Base-by-base conservation (phyloP, 257 asterid genomes). In the Nyctanthes arbortristis region DNA sequence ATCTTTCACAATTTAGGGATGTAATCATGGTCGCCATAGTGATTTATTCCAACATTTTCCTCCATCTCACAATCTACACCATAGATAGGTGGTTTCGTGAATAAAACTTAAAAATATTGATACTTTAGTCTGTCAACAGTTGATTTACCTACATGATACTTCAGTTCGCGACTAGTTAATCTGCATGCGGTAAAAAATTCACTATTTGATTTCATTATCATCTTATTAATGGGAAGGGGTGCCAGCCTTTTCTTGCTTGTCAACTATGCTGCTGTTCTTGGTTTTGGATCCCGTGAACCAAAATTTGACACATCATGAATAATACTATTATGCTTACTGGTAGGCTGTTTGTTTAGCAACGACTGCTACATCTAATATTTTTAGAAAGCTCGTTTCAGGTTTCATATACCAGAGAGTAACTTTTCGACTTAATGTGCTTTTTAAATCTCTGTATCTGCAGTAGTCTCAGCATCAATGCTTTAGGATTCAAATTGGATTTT, bases 41-140 rank as follows among this genome's bases (percentile, higher is more conserved):
- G 43, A 39, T 69, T 52, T 52, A 62, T 37, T 55, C n/a, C 37
- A 60, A 20, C 60, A 25, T 27, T 61, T 52, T 40, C 60, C 32
- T 67, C 33, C 56, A 27, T 66, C 40, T 30, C 20, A 35, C 52
- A 47, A 35, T 66, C 55, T 73, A 43, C 47, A 34, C 56, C 30
- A n/a, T 24, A 56, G 65, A 22, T 27, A 30, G 65, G 40, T 68
- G 55, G 33, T 34, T 67, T 40, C 11, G 5, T n/a, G 14, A 18
- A 30, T 37, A 9, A 63, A 37, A 37, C 47, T 57, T n/a, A 56
- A 30, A 25, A 30, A 8, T 40, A 13, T n/a, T 36, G 16, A 57
- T 20, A 57, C 32, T 25, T 64, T 39, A 37, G 57, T 7, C 58
- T 69, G 40, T 39, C 5, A 39, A 69, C 24, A 27, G 36, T 58